phyloP scores from a whole-genome alignment of 2,329 filamentous ascomycete genomes.

The Decorospora gaudefroyi region DNA sequence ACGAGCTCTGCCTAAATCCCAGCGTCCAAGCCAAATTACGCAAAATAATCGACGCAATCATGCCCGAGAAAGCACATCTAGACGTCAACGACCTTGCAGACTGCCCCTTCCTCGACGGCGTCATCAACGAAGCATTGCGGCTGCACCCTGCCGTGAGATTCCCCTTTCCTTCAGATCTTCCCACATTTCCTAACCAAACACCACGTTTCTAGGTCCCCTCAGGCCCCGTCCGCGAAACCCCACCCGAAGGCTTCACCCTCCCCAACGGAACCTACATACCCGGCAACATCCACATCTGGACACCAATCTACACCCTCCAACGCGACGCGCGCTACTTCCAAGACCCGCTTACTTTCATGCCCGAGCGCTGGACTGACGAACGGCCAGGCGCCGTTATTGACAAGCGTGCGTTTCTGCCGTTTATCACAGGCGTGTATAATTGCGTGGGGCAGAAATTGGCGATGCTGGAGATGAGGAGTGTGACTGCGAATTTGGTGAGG shows the following conservation, averaged over 20 bases:
- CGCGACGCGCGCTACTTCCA: conserved; percentile 37
- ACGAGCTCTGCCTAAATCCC: conserved; percentile 37
- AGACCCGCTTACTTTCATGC: conserved; percentile 32
- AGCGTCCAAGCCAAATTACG: conserved; percentile 30
- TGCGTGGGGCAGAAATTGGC: conserved; percentile 72
- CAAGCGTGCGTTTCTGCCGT: conserved; percentile 69
- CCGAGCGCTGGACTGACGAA: conserved; percentile 40
- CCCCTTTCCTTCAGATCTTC: conserved; percentile 10
- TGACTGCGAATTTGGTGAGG: conserved; percentile 63
- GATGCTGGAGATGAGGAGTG: conserved; percentile 66
- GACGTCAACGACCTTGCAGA: conserved; percentile 34
- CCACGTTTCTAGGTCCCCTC: conserved; percentile 39
- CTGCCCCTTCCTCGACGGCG: conserved; percentile 36
- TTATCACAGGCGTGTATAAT: conserved; percentile 68
- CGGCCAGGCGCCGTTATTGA: conserved; percentile 28
- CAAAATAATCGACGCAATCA: conserved; percentile 23
- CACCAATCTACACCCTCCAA: conserved; percentile 39
- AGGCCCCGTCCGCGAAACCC: conserved; percentile 41
- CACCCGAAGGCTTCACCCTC: conserved; percentile 39
- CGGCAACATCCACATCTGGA: conserved; percentile 36
- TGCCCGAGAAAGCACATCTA: conserved; percentile 27
- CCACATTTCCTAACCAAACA: too few species aligned
- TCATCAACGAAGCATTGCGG: conserved; percentile 40
- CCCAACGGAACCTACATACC: conserved; percentile 40
- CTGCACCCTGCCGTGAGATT: conserved; percentile 36